These are phyloP conservation scores for Ramaria rubella DNA, from an alignment of 768 basidiomycete genomes.

Conservation along the genomic window DNA sequence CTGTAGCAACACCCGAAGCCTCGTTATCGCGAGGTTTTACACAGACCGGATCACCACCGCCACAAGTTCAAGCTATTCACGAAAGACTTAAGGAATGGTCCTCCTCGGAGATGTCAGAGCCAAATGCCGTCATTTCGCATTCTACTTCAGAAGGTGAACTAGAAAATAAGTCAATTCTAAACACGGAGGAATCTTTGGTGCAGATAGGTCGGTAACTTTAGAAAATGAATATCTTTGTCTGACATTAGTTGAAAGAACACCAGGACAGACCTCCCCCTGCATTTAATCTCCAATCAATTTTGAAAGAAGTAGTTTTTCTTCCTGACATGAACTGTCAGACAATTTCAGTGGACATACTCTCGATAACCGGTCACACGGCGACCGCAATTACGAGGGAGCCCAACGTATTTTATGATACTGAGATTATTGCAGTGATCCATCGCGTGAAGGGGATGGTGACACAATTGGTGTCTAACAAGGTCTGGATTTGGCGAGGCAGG, in stretches of 20 bases:
- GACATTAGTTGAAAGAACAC: slow-evolving; percentile 27
- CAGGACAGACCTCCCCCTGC: slow-evolving; percentile 39
- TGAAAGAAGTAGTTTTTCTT: slow-evolving; percentile 26
- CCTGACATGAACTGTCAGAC: slow-evolving; percentile 37
- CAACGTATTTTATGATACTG: slow-evolving; percentile 66
- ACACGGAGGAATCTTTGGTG: neutral
- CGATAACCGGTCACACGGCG: slow-evolving; percentile 46
- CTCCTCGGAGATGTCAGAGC: neutral
- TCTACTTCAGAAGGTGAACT: neutral
- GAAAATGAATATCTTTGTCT: neutral
- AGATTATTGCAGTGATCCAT: slow-evolving; percentile 62
- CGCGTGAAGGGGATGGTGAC: slow-evolving; percentile 58
- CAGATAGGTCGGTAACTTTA: slow-evolving; percentile 10
- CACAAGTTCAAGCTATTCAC: neutral
- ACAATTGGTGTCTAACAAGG: slow-evolving; percentile 58
- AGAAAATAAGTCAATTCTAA: slow-evolving; percentile 1
- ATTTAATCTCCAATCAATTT: slow-evolving; percentile 43
- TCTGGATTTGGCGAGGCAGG: slow-evolving; percentile 76
- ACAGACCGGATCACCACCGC: neutral
- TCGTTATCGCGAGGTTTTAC: slow-evolving; percentile 34
- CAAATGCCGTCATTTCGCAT: neutral
- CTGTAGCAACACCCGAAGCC: slow-evolving; percentile 44
- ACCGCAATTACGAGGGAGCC: slow-evolving; percentile 38
- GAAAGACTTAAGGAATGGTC: neutral
- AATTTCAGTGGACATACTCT: slow-evolving; percentile 70